These are phyloP conservation scores for Solanum dulcamara DNA, from an alignment of 257 asterid genomes.

Conservation along the genomic window DNA sequence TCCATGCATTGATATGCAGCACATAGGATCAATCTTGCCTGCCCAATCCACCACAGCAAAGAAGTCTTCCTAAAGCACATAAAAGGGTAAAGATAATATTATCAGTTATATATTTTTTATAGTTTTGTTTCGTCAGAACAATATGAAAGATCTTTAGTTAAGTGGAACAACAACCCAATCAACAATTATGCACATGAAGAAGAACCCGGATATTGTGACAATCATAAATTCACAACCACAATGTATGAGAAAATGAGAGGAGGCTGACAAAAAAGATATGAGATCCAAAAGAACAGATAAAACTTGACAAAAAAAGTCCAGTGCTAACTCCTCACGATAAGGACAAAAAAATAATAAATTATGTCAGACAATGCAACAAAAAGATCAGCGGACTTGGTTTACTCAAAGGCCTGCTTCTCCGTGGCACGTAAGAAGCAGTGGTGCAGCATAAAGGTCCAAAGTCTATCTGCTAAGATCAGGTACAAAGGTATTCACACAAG, in stretches of 20 bases:
- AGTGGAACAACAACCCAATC: not conserved
- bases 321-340: not conserved
- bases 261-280: not conserved
- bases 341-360: not conserved
- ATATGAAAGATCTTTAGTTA: not conserved
- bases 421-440: not conserved
- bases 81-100: not conserved
- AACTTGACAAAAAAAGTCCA: not conserved
- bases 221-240: not conserved
- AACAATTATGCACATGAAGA: not conserved
- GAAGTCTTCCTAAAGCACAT: slow-evolving; percentile 71
- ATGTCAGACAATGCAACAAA: not conserved
- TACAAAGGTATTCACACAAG: not conserved
- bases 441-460: not conserved
- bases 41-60: slow-evolving; percentile 97
- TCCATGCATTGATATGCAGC: slow-evolving; percentile 97
- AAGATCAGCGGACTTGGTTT: not conserved
- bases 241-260: not conserved
- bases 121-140: not conserved
- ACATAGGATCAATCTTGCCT: slow-evolving; percentile 89
- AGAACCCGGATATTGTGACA: not conserved
- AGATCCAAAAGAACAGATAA: not conserved
- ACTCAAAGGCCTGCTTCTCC: not conserved
- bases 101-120: not conserved
- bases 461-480: not conserved